Base-by-base conservation (phyloP, 768 basidiomycete species). In the Tylopilus vinaceipallidus region DNA sequence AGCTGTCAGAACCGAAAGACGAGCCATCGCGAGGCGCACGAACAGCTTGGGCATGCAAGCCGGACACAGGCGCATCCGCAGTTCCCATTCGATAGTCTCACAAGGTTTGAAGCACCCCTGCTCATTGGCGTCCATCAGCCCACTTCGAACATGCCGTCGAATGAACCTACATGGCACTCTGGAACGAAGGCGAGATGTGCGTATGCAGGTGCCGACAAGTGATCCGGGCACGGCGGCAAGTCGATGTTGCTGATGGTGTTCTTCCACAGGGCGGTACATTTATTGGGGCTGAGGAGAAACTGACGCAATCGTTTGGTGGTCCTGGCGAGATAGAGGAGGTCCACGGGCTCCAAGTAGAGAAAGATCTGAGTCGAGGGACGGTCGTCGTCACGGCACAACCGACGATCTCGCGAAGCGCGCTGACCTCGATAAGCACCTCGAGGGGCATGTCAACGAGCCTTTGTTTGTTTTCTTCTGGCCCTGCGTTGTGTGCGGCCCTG, bases 251-350 rank as follows among this genome's bases (percentile, higher is more conserved):
- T 22, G n/a, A 67, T 59, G 10, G 53, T 59, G 12, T 36, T 43
- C 27, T 59, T 58, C 71, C 72, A 73, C 36, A 68, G 36, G 0
- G 49, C 39, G 16, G 42, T 46, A 2, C 58, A 52, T 22, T 38
- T 49, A 6, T 46, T 30, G 32, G 53, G 63, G 26, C 54, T 55
- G 22, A 67, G 53, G 2, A 73, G 52, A 14, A 69, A 56, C 7
- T 26, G 29, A 16, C 69, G 61, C 11, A 72, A 58, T 6, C 49
- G 58, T 30, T 71, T 70, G 9, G 59, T 63, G 17, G 60, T 60
- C 29, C 69, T 59, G n/a, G 65, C 36, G 4, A 73, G 60, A 23
- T 66, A 51, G 20, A 72, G 61, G 8, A 72, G 49, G 43, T 72
- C 67, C 5, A 63, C 29, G 1, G 72, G 70, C 9, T 65, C 59